Percentiles rank a stretch among this genome's conserved stretches.
Evolutionary conservation across 768 basidiomycete species (phyloP).

Genomic region (Galerina marginata): DNA sequence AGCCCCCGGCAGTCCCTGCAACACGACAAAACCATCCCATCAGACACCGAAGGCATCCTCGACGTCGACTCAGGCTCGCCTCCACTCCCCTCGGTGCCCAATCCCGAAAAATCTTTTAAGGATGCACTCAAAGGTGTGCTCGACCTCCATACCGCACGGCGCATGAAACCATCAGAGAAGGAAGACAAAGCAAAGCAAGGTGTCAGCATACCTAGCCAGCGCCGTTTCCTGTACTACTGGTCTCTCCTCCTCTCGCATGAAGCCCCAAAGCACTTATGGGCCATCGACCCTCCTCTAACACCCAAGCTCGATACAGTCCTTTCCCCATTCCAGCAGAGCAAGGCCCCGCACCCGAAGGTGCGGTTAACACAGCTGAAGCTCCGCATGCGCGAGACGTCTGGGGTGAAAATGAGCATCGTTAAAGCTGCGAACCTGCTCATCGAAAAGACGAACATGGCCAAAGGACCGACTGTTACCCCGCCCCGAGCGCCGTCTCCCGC

Average conservation of each 20-base stretch:
- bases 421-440: conserved; percentile 63
- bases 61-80: conserved; percentile 19
- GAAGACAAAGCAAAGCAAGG: conserved; percentile 51
- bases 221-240: conserved; percentile 83
- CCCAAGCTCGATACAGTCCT: background rate
- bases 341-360: conserved; percentile 45
- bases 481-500: no score
- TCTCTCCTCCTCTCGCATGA: conserved; percentile 62
- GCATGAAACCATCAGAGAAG: conserved; percentile 58
- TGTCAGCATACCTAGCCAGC: conserved; percentile 83
- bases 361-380: conserved; percentile 61
- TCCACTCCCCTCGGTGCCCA: conserved; percentile 11
- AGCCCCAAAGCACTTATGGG: conserved; percentile 58
- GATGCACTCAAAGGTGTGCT: conserved; percentile 61
- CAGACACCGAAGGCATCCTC: conserved; percentile 22
- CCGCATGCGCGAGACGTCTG: conserved; percentile 62
- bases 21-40: background rate
- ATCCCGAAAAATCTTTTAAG: conserved; percentile 37
- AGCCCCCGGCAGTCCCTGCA: background rate
- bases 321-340: conserved; percentile 3
- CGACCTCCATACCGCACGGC: conserved; percentile 68
- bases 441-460: conserved; percentile 45
- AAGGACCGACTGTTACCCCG: conserved; percentile 11
- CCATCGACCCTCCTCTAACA: conserved; percentile 24
- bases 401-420: conserved; percentile 55